Evolutionary conservation across 2,329 filamentous ascomycete genomes (phyloP).

Genomic region (Colletotrichum sp.): DNA sequence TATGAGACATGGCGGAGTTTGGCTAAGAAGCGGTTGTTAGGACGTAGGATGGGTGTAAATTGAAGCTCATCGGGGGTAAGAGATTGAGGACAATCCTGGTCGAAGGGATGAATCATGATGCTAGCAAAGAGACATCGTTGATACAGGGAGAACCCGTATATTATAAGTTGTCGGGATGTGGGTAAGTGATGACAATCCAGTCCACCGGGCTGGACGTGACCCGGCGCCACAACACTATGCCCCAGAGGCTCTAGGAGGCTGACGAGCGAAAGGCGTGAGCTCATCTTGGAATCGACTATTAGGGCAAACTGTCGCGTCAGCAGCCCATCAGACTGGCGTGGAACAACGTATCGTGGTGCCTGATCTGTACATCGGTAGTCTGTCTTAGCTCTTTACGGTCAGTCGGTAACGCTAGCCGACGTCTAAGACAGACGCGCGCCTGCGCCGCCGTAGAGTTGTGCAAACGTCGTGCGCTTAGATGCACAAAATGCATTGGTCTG

Average conservation of each 20-base stretch:
- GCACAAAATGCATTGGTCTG: slow-evolving; percentile 11
- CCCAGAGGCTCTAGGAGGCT: neutral
- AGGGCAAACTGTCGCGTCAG: neutral
- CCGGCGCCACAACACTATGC: neutral
- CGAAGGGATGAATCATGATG: neutral
- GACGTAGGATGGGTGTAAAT: neutral
- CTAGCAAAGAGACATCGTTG: neutral
- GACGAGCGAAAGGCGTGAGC: neutral
- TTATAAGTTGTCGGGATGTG: neutral
- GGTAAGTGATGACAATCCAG: neutral
- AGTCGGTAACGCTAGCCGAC: neutral
- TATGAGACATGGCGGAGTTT: neutral
- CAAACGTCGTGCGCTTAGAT: neutral
- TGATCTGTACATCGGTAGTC: neutral
- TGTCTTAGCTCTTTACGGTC: neutral
- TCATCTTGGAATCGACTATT: neutral
- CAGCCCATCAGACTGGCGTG: neutral
- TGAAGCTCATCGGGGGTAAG: neutral
- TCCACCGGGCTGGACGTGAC: neutral
- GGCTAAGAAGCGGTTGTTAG: fast-evolving
- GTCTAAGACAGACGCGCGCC: neutral
- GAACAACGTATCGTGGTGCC: neutral
- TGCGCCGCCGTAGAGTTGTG: neutral
- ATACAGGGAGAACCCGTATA: neutral
- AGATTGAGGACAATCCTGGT: neutral